A percentile compares a stretch with the other conserved stretches of the same genome.
phyloP scores from a whole-genome alignment of 306 rosid species.

The Acacia crassicarpa region DNA sequence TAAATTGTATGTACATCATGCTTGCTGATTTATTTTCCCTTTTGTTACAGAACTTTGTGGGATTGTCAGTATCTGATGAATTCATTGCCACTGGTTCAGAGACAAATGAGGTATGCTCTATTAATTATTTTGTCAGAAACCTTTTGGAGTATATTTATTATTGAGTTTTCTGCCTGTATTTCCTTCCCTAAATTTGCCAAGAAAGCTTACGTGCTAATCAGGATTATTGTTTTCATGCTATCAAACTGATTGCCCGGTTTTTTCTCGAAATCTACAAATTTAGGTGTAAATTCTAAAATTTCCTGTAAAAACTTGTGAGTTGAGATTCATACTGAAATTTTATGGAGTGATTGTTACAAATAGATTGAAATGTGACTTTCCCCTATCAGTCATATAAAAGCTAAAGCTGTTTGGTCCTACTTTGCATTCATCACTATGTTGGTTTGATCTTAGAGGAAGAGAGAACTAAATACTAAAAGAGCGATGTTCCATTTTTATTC shows the following conservation, averaged over 20 bases:
- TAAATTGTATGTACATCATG: background rate
- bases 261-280: background rate
- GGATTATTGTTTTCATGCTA: background rate
- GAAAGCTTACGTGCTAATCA: background rate
- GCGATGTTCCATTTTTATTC: background rate
- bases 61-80: constrained; percentile 89
- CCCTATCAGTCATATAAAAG: background rate
- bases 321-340: background rate
- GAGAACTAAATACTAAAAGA: background rate
- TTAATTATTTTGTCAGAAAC: background rate
- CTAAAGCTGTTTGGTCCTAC: background rate
- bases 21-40: background rate
- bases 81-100: constrained; percentile 98
- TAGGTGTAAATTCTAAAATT: background rate
- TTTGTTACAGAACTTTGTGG: constrained; percentile 84
- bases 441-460: background rate
- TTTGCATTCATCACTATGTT: background rate
- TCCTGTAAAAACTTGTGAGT: background rate
- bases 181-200: background rate
- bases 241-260: background rate
- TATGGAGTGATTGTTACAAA: background rate
- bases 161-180: background rate
- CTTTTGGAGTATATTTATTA: background rate
- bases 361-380: background rate
- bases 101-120: constrained; percentile 76